Evolutionary conservation across 306 rosid species (phyloP).

Genomic region (Acacia melanoxylon): DNA sequence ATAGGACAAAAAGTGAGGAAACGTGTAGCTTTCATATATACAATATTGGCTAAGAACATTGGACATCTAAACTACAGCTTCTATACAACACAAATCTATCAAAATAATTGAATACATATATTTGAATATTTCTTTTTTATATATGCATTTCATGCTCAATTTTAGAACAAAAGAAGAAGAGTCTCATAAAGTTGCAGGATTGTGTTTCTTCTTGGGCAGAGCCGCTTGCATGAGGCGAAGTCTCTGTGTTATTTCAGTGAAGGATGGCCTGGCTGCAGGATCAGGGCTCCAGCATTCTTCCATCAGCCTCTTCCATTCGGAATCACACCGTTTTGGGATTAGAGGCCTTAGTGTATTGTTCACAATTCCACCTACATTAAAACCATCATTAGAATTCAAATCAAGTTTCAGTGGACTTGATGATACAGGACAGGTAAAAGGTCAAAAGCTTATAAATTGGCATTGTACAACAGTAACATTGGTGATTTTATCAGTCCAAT

Average conservation of each 20-base stretch:
- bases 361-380: slow-evolving; percentile 79
- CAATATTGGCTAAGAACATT: slow-evolving; percentile 8
- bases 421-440: not conserved
- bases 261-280: slow-evolving; percentile 74
- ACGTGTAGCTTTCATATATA: slow-evolving; percentile 16
- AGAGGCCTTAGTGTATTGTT: slow-evolving; percentile 83
- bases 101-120: not conserved
- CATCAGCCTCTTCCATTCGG: slow-evolving; percentile 82
- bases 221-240: slow-evolving; percentile 69
- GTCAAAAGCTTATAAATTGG: not conserved
- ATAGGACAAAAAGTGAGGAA: not conserved
- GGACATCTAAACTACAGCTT: slow-evolving; percentile 31
- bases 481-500: not conserved
- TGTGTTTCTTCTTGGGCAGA: slow-evolving; percentile 55
- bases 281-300: slow-evolving; percentile 91
- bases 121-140: slow-evolving; percentile 9
- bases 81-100: slow-evolving; percentile 34
- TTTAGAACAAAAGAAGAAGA: not conserved
- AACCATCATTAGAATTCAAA: slow-evolving; percentile 26
- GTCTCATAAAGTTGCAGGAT: slow-evolving; percentile 36
- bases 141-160: slow-evolving; percentile 37
- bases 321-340: slow-evolving; percentile 83
- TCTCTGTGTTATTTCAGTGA: slow-evolving; percentile 69
- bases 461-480: not conserved
- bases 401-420: not conserved